phyloP scores from a whole-genome alignment of 2,329 filamentous ascomycete genomes.

The Rhexocercosporidium sp. region DNA sequence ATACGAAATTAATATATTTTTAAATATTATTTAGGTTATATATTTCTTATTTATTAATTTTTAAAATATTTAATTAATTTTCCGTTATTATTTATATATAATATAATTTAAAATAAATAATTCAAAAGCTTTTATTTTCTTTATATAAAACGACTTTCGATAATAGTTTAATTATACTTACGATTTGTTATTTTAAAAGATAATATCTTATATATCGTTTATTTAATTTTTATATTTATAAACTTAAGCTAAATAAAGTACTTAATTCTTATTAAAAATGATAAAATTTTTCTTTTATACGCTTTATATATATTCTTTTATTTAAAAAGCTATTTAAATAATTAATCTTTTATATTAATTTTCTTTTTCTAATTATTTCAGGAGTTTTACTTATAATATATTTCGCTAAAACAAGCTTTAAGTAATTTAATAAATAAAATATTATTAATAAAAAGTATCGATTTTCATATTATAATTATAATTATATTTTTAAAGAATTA shows the following conservation, averaged over 20 bases:
- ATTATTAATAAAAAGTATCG: background rate
- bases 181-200: conserved; percentile 21
- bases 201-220: conserved; percentile 13
- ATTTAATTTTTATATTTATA: conserved; percentile 10
- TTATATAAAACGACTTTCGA: background rate
- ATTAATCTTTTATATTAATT: background rate
- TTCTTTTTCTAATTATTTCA: background rate
- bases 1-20: no score
- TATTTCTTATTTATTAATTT: no score
- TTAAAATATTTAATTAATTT: background rate
- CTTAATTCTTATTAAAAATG: conserved; percentile 12
- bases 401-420: conserved; percentile 9
- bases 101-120: background rate
- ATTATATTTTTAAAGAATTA: no score
- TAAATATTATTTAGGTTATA: no score
- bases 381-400: conserved; percentile 3
- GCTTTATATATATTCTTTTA: conserved; percentile 16
- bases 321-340: conserved; percentile 19
- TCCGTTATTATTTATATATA: background rate
- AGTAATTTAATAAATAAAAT: background rate
- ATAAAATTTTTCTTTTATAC: conserved; percentile 4
- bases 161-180: conserved; percentile 1
- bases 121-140: background rate
- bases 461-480: no score
- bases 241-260: conserved; percentile 11